Evolutionary conservation across 768 basidiomycete species (phyloP), one percentile per base, ranked within the genome.

Genomic region (Mycena albidolilacea): DNA sequence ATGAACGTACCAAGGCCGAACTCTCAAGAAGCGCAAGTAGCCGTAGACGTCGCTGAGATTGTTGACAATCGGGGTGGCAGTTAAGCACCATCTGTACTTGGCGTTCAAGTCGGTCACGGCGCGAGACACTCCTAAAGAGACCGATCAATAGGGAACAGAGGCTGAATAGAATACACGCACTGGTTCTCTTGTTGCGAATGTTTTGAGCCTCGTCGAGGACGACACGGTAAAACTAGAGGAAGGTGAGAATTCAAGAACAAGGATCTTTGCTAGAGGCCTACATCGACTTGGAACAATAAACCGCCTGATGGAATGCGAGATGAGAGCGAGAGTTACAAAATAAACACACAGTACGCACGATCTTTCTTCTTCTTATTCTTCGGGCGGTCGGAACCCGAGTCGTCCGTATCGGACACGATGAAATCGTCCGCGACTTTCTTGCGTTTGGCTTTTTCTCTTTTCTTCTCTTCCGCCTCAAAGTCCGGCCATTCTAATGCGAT

Each of bases 11-110:
- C 87, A 88, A 11, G 87, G 87, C 7, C 84, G 79, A 21, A 88
- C 77, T 65, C 78, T 81, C 62, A 88, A 75, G 77, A 87, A 89
- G 23, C 87, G 80, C 10, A 88, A 54, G 57, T 84, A 82, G 12
- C 82, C 82, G 72, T 87, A 94, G 0, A 87, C 84, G 78, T 94
- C 93, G 0, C 79, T 77, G 21, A 93, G 84, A 14, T 81, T 79
- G 76, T 94, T 95, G 66, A 91, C 87, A 71, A 94, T 90, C 0
- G 91, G 90, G 0, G 75, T 75, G 10, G 75, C 91, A 35, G 91
- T 93, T 10, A 93, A 81, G 73, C 87, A 88, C 94, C 94, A 95
- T 48, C 92, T 85, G 78, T 90, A 87, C 19, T 77, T 84, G 0
- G 89, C 74, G 12, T 85, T 80, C 17, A 95, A 80, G 14, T 89